Base-by-base conservation (phyloP, 1,284 basidiomycete species). In the Ceratobasidium sp. region DNA sequence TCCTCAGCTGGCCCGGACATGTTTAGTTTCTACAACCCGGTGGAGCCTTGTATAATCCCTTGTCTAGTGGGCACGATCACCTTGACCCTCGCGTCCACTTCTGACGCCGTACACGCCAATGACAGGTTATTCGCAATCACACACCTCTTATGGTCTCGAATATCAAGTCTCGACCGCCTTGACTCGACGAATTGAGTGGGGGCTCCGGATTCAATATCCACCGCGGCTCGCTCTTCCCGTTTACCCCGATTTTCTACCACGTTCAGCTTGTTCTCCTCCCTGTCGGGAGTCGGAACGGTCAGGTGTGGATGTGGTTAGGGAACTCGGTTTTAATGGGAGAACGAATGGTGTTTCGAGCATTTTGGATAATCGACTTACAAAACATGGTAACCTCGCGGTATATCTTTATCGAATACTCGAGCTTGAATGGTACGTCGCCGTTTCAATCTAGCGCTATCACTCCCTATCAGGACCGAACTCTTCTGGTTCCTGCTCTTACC, bases 391-490 rank as follows among this genome's bases (percentile, higher is more conserved):
- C n/a, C n/a, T n/a, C n/a, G n/a, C n/a, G n/a, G n/a, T n/a, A n/a
- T n/a, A n/a, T n/a, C n/a, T n/a, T n/a, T n/a, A n/a, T n/a, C n/a
- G n/a, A n/a, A n/a, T n/a, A n/a, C n/a, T n/a, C n/a, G n/a, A n/a
- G n/a, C n/a, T n/a, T n/a, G n/a, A n/a, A n/a, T n/a, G n/a, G n/a
- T n/a, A n/a, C n/a, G n/a, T n/a, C n/a, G n/a, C n/a, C n/a, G n/a
- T n/a, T n/a, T n/a, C n/a, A n/a, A n/a, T n/a, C n/a, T 82, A 91
- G 96, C 96, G 16, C 87, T 98, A n/a, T 96, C 96, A 0, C 98
- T 97, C 86, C 89, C 98, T 74, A 90, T 95, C 79, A 92, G 95
- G 35, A 91, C 94, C 27, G n/a, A n/a, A n/a, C n/a, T n/a, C n/a
- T n/a, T n/a, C n/a, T n/a, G n/a, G n/a, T n/a, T n/a, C n/a, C n/a